Base-by-base conservation (phyloP, 75 land plant genomes). In the Pinus albicaulis region DNA sequence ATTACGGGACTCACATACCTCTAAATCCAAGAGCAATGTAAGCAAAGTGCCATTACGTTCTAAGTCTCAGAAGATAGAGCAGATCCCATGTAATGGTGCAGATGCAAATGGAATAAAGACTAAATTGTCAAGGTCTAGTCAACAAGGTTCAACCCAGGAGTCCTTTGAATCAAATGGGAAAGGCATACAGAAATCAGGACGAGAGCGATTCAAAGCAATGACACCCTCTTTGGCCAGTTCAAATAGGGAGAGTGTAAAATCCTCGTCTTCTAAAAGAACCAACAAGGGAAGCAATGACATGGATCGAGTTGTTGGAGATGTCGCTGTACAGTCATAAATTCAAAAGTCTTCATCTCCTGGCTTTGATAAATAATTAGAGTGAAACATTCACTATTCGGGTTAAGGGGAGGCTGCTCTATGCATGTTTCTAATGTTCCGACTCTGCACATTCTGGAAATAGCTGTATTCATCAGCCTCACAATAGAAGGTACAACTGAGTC, bases 261-360 rank as follows among this genome's bases (percentile, higher is more conserved):
- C 73, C 13, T 15, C n/a, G 73, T 13, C 73, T 22, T 71, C 73
- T 17, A 71, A 71, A 71, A 71, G 73, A 52, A 71, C 24, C 20
- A 22, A 44, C 55, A 71, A 71, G 26, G 73, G 55, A 71, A 36
- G 73, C 53, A 71, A 71, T 71, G 53, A 48, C 26, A 52, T 71
- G 73, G 73, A 55, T 52, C 24, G 41, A 71, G 73, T 71, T 41
- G 73, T 44, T 7, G 73, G 73, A 44, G 56, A 71, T 48, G 73
- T 71, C 7, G 23, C 41, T 71, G 73, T 71, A 71, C 73, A 48
- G 55, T 71, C 73, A 41, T 71, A 71, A 71, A 25, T 13, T 23
- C 38, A 8, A 13, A 71, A 23, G 25, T 19, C 16, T 48, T 7
- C 11, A 36, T 48, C 8, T 48, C 24, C 26, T 71, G 73, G 19